Evolutionary conservation across 208 protist species (phyloP).

Genomic region (Balamuthia mandrillaris): DNA sequence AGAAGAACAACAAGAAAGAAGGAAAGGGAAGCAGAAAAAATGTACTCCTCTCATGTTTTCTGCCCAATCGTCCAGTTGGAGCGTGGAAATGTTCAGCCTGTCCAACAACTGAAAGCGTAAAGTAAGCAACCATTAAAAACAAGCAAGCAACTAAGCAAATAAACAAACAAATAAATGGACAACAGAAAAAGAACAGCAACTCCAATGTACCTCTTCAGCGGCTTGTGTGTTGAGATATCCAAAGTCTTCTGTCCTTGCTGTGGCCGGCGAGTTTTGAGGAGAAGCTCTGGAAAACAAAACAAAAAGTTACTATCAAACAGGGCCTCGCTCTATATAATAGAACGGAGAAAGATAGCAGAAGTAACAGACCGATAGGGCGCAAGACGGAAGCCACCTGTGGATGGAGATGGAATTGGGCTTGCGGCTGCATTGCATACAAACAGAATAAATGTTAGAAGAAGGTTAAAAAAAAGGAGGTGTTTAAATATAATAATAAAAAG

Average conservation of each 20-base stretch:
- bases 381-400: neutral
- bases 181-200: neutral
- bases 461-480: neutral
- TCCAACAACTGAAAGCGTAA: neutral
- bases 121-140: too few relatives aligned
- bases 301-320: too few relatives aligned
- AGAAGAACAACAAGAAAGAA: neutral
- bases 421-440: neutral
- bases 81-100: neutral
- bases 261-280: neutral
- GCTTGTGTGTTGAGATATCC: slow-evolving; percentile 19
- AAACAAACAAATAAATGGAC: too few relatives aligned
- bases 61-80: neutral
- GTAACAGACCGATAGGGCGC: too few relatives aligned
- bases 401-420: neutral
- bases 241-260: neutral
- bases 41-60: neutral
- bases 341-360: too few relatives aligned
- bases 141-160: too few relatives aligned
- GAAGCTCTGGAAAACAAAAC: too few relatives aligned
- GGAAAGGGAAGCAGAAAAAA: neutral
- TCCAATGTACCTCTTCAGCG: neutral
- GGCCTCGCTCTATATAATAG: too few relatives aligned
- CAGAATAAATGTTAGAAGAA: neutral
- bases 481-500: neutral